Percentiles rank a stretch among this genome's conserved stretches.
These are phyloP conservation scores for Solanum chilense DNA, from an alignment of 257 asterid genomes.

Conservation along the genomic window DNA sequence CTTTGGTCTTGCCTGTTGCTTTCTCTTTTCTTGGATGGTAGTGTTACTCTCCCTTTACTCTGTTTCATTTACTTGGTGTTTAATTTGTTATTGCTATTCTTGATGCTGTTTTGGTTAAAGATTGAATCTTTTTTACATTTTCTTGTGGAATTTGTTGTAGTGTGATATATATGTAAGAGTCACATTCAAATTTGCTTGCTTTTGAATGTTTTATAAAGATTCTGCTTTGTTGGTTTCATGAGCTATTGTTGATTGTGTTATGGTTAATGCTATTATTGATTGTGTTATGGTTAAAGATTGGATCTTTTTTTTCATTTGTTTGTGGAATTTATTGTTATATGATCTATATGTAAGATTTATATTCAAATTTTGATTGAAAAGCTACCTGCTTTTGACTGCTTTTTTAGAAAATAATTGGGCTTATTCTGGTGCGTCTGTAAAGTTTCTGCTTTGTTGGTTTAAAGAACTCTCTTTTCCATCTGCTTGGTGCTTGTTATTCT, in stretches of 20 bases:
- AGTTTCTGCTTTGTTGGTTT: not conserved
- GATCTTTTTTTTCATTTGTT: not conserved
- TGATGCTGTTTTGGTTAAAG: not conserved
- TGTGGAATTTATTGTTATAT: not conserved
- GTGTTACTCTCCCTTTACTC: not conserved
- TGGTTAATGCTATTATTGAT: not conserved
- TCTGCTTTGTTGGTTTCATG: not conserved
- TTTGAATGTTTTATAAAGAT: not conserved
- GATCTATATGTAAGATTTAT: not conserved
- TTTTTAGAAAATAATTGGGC: not conserved
- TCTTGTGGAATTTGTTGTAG: not conserved
- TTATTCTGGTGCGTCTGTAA: not conserved
- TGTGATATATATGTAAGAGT: not conserved
- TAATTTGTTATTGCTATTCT: not conserved
- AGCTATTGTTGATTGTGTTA: not conserved
- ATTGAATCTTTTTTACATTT: not conserved
- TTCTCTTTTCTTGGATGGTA: conserved; percentile 98
- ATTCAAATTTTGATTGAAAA: not conserved
- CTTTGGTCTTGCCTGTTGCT: conserved; percentile 88
- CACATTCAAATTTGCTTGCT: not conserved
- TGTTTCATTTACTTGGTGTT: not conserved
- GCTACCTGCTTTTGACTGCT: not conserved
- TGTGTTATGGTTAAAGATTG: not conserved
- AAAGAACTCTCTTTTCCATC: not conserved
- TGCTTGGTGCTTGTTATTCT: not conserved